Percentiles rank a stretch among this genome's conserved stretches.
Evolutionary conservation across 2,329 filamentous ascomycete species (phyloP).

Genomic region (Exophiala sp.): DNA sequence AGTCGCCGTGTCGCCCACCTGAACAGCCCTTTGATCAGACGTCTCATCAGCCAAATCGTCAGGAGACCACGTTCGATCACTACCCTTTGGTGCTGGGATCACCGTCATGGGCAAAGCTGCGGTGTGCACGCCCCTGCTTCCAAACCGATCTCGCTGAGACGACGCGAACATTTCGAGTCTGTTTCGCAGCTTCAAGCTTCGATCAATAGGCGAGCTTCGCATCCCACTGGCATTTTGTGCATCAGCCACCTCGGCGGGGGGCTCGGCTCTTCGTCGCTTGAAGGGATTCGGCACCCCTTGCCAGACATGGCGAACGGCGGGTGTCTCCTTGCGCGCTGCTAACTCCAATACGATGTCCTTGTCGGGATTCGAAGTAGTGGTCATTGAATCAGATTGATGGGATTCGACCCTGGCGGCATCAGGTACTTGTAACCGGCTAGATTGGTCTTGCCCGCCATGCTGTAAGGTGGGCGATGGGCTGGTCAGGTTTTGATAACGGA

Average conservation of each 20-base stretch:
- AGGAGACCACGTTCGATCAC: slow-evolving; percentile 55
- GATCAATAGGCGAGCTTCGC: slow-evolving; percentile 24
- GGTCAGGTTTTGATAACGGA: slow-evolving; percentile 57
- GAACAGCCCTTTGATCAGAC: slow-evolving; percentile 2
- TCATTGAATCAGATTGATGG: slow-evolving; percentile 9
- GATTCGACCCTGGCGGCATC: slow-evolving; percentile 10
- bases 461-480: slow-evolving; percentile 41
- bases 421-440: not conserved
- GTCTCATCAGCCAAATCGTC: slow-evolving; percentile 29
- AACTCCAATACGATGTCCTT: slow-evolving; percentile 25
- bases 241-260: slow-evolving; percentile 58
- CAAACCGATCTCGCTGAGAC: slow-evolving; percentile 45
- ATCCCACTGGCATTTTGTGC: slow-evolving; percentile 49
- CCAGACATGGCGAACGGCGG: slow-evolving; percentile 42
- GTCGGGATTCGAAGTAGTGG: slow-evolving; percentile 9
- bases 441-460: not conserved
- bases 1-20: not conserved
- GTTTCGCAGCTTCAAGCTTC: slow-evolving; percentile 40
- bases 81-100: slow-evolving; percentile 57
- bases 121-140: slow-evolving; percentile 35
- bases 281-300: slow-evolving; percentile 55
- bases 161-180: slow-evolving; percentile 49
- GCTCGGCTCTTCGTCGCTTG: slow-evolving; percentile 54
- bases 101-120: slow-evolving; percentile 56
- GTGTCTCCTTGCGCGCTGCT: slow-evolving; percentile 27